Evolutionary conservation across 306 rosid species (phyloP), one percentile per base, ranked within the genome.

Genomic region (Lupinus albus): DNA sequence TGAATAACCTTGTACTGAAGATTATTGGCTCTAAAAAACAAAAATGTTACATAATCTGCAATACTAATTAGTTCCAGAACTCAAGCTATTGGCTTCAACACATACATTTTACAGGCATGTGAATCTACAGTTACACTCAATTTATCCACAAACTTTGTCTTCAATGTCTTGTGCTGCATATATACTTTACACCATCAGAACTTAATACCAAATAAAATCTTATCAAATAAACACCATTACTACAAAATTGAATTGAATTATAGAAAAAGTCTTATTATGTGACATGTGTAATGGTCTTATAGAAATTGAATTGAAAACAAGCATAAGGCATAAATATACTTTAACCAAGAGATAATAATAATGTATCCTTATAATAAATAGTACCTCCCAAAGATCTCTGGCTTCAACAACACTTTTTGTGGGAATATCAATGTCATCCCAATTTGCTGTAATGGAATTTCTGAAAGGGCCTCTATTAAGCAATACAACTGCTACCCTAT

Each of bases 351-450:
- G 38, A 33, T 33, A 3, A 42, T 18, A 35, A 14, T 30, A 8
- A 54, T 42, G 68, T 0, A 11, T 45, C 3, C 11, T 56, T 48
- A 11, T 0, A 11, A 41, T 8, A 6, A 11, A 41, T 8, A 6
- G 9, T 84, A 93, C 97, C 99, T 93, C 71, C 97, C 99, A 93
- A 64, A 93, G 78, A 67, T 93, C 97, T 82, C 97, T 84, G 10
- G 90, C 99, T 84, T 80, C 30, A 50, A 85, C 92, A 49, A 72
- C 71, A 42, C 77, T 84, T 42, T 79, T 44, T 13, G 70, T 78
- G 2, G 99, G 96, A 63, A 90, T 85, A 49, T 90, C 96, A 63
- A 93, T 74, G 85, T 93, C 97, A 18, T 93, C 94, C 99, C 99
- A 93, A 21, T 73, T 25, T 9, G 89, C 97, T 7, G 90, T 86